Percentiles rank a stretch among this genome's conserved stretches.
Evolutionary conservation across 257 asterid species (phyloP).

Genomic region (Przewalskia tangutica): DNA sequence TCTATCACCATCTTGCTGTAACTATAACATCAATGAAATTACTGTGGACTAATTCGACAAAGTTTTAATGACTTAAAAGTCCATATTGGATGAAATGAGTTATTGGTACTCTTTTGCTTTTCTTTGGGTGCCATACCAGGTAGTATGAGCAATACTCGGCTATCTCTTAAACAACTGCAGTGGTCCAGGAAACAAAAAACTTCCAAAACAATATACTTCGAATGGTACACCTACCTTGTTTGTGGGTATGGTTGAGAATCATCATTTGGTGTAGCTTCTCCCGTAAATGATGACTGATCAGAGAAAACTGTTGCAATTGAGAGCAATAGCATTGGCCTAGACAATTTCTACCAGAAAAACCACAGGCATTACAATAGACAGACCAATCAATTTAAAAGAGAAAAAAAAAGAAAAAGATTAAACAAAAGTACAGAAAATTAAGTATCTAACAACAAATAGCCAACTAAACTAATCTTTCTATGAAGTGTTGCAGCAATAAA

Average conservation of each 20-base stretch:
- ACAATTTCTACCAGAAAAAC: slow-evolving; percentile 26
- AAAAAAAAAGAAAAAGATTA: background rate
- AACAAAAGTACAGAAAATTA: background rate
- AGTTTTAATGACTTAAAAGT: background rate
- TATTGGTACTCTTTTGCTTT: too few species aligned
- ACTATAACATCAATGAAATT: background rate
- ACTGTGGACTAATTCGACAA: background rate
- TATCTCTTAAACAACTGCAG: background rate
- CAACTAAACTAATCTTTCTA: background rate
- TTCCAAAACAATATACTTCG: background rate
- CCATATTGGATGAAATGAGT: too few species aligned
- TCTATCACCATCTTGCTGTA: background rate
- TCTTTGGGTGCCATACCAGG: background rate
- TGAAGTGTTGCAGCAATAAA: background rate
- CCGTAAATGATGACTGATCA: slow-evolving; percentile 11
- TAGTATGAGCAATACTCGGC: background rate
- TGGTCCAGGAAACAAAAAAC: background rate
- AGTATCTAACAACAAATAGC: background rate
- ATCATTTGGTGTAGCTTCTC: slow-evolving; percentile 8
- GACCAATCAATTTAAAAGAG: background rate
- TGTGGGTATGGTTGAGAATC: slow-evolving; percentile 13
- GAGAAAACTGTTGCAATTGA: slow-evolving; percentile 36
- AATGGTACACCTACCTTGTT: background rate
- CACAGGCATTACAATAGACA: background rate
- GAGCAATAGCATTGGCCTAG: slow-evolving; percentile 38